These are phyloP conservation scores for Castanospermum australe DNA, from an alignment of 306 rosid genomes.

Conservation along the genomic window DNA sequence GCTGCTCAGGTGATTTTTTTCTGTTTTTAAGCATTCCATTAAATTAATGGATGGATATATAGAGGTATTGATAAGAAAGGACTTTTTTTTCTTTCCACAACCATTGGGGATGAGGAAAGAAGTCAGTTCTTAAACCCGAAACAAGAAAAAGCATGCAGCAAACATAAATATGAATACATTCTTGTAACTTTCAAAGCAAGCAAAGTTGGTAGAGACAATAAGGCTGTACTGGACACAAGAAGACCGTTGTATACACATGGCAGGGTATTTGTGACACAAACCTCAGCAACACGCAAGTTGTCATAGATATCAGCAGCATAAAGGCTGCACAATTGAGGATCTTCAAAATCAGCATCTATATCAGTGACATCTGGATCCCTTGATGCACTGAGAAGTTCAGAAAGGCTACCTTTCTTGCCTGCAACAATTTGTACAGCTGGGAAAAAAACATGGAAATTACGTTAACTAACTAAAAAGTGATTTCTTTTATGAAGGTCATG, in stretches of 20 bases:
- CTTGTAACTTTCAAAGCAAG: not conserved
- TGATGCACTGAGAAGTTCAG: slow-evolving; percentile 20
- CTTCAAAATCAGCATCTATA: slow-evolving; percentile 70
- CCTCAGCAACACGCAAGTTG: slow-evolving; percentile 75
- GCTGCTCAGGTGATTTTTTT: not conserved
- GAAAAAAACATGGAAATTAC: not conserved
- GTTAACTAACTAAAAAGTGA: not conserved
- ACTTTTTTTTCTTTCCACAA: not conserved
- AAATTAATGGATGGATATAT: not conserved
- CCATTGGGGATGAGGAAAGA: not conserved
- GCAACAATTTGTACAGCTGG: slow-evolving; percentile 22
- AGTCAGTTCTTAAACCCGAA: not conserved
- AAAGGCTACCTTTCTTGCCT: slow-evolving; percentile 38
- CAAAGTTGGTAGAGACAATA: not conserved
- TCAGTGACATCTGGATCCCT: slow-evolving; percentile 44
- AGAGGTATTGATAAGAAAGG: not conserved
- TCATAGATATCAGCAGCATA: slow-evolving; percentile 80
- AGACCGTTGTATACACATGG: slow-evolving; percentile 1
- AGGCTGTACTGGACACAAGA: not conserved
- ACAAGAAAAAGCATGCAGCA: not conserved
- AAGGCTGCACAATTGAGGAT: slow-evolving; percentile 65
- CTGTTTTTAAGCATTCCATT: not conserved
- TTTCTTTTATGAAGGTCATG: not conserved
- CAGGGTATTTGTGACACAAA: slow-evolving; percentile 31
- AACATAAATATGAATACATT: too few species aligned